Conservation (phyloP, 2,329 filamentous ascomycete genomes). For the Sphaerulina vaccinii region DNA sequence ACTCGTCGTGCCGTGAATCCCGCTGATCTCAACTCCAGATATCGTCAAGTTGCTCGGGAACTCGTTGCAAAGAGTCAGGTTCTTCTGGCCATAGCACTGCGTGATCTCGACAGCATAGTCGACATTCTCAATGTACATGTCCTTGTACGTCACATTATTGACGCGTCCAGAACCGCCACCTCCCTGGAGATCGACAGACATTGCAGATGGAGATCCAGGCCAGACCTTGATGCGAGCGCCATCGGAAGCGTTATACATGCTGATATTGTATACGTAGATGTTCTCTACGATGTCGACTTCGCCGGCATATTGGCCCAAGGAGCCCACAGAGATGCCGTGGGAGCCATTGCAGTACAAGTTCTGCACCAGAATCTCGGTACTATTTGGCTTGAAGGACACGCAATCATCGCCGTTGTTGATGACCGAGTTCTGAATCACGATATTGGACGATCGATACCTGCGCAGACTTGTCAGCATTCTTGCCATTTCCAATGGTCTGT, state of each 20-base stretch:
- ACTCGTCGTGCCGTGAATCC: slow-evolving; percentile 57
- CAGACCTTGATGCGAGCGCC: slow-evolving; percentile 73
- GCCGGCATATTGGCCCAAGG: slow-evolving; percentile 64
- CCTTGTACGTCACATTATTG: slow-evolving; percentile 66
- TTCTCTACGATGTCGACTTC: slow-evolving; percentile 68
- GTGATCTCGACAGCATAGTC: slow-evolving; percentile 65
- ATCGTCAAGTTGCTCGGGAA: slow-evolving; percentile 58
- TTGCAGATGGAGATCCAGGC: slow-evolving; percentile 57
- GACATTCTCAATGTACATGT: slow-evolving; percentile 60
- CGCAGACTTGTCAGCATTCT: not conserved
- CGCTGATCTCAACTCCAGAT: slow-evolving; percentile 55
- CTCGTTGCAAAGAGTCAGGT: slow-evolving; percentile 60
- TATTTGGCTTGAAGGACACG: slow-evolving; percentile 73
- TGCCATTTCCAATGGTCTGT: no score
- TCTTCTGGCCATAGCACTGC: slow-evolving; percentile 65
- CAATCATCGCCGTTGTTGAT: slow-evolving; percentile 69
- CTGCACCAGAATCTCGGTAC: slow-evolving; percentile 66
- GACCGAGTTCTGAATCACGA: slow-evolving; percentile 66
- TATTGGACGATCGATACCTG: not conserved
- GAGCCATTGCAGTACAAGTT: slow-evolving; percentile 67
- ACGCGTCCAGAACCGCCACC: slow-evolving; percentile 64
- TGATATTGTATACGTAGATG: slow-evolving; percentile 50
- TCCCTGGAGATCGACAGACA: slow-evolving; percentile 62
- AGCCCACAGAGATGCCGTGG: slow-evolving; percentile 72
- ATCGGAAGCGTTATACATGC: slow-evolving; percentile 50